These are phyloP conservation scores for Amphicarpaea edgeworthii DNA, from an alignment of 306 rosid species.

Conservation along the genomic window DNA sequence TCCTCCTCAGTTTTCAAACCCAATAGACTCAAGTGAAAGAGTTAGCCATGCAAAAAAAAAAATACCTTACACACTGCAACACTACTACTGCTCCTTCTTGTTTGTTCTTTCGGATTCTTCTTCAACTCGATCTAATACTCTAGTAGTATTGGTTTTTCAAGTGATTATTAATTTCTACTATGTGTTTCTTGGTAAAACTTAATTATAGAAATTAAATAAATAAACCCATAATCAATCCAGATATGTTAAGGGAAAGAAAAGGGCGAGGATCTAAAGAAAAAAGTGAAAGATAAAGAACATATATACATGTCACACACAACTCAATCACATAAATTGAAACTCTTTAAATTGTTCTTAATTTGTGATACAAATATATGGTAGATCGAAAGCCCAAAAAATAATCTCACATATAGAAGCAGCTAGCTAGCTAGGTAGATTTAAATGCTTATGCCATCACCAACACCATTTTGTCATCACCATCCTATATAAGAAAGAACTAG, in stretches of 20 bases:
- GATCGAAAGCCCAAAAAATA: neutral
- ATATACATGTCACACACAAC: conserved; percentile 8
- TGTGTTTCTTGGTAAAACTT: neutral
- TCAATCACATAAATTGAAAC: conserved; percentile 30
- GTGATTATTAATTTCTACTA: neutral
- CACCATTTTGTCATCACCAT: conserved; percentile 45
- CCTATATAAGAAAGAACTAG: conserved; percentile 65
- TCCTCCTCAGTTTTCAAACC: conserved; percentile 31
- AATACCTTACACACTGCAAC: conserved; percentile 38
- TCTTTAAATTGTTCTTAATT: conserved; percentile 18
- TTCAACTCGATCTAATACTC: neutral
- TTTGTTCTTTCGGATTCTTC: conserved; percentile 30
- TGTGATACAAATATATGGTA: conserved; percentile 18
- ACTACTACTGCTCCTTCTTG: neutral
- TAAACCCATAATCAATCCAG: neutral
- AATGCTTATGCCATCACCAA: conserved; percentile 47
- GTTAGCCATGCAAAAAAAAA: no score
- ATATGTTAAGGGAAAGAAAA: conserved; percentile 38
- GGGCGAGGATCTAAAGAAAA: conserved; percentile 30
- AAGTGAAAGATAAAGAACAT: conserved; percentile 1
- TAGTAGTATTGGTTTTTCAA: no score
- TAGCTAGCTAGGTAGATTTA: no score
- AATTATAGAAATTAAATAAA: no score
- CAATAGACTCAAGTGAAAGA: conserved; percentile 28
- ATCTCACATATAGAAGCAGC: conserved; percentile 10